Conservation (phyloP, 2,329 filamentous ascomycete species). For the Davidsoniella neocaledoniae region DNA sequence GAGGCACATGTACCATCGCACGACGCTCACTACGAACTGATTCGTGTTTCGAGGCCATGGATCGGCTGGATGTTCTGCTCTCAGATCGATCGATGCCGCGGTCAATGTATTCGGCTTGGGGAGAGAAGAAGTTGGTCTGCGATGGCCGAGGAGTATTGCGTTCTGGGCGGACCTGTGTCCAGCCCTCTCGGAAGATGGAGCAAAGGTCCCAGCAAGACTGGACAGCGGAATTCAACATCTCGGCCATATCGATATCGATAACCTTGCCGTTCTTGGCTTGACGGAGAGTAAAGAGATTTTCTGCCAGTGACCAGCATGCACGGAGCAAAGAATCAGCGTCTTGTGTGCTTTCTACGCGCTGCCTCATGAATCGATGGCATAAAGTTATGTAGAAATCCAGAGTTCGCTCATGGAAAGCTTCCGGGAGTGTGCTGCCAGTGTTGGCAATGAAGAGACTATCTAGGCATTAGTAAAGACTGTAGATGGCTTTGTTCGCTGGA, state of each 20-base stretch:
- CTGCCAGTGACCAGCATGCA: slow-evolving; percentile 78
- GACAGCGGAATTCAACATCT: slow-evolving; percentile 70
- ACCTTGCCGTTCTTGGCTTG: slow-evolving; percentile 62
- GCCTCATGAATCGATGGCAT: slow-evolving; percentile 93
- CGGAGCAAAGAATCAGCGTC: slow-evolving; percentile 73
- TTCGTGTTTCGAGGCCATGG: slow-evolving; percentile 36
- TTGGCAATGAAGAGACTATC: slow-evolving; percentile 71
- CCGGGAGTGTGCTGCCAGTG: slow-evolving; percentile 59
- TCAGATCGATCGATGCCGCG: slow-evolving; percentile 17
- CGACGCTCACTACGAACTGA: slow-evolving; percentile 24
- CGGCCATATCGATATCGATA: slow-evolving; percentile 49
- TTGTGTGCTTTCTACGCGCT: slow-evolving; percentile 58
- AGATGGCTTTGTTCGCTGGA: not conserved
- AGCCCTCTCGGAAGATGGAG: slow-evolving; percentile 81
- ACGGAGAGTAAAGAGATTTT: slow-evolving; percentile 82
- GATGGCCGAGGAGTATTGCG: slow-evolving; percentile 69
- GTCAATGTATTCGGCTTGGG: slow-evolving; percentile 26
- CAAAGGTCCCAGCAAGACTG: slow-evolving; percentile 92
- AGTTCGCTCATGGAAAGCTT: slow-evolving; percentile 75
- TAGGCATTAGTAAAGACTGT: not conserved
- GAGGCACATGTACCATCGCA: slow-evolving; percentile 30
- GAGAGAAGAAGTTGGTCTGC: slow-evolving; percentile 53
- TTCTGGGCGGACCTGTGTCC: slow-evolving; percentile 77
- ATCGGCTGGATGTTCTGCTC: slow-evolving; percentile 30
- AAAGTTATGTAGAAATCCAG: slow-evolving; percentile 89